A percentile compares a stretch with the other conserved stretches of the same genome.
These are phyloP conservation scores for Coniochaeta prunicola DNA, from an alignment of 2,329 filamentous ascomycete genomes.

Conservation along the genomic window DNA sequence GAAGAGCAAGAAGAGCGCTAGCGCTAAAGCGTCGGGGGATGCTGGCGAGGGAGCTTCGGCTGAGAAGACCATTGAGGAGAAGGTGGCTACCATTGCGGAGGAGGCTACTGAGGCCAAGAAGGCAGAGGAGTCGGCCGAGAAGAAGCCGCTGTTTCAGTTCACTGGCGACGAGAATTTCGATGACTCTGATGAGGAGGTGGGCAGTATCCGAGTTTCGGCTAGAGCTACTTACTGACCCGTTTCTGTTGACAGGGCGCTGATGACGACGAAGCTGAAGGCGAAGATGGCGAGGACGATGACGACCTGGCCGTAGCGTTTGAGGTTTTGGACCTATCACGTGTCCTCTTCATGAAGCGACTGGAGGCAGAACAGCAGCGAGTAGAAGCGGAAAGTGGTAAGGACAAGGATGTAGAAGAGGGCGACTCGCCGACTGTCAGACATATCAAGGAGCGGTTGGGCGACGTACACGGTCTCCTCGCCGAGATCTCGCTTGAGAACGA, in stretches of 20 bases:
- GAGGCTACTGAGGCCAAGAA: constrained; percentile 28
- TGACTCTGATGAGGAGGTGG: constrained; percentile 65
- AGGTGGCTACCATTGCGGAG: constrained; percentile 2
- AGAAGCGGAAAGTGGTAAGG: constrained; percentile 31
- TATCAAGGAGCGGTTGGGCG: constrained; percentile 79
- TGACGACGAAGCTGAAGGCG: constrained; percentile 20
- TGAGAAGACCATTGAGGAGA: constrained; percentile 26
- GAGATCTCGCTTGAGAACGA: constrained; percentile 98
- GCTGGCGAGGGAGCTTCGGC: constrained; percentile 12
- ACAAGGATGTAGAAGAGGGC: constrained; percentile 26
- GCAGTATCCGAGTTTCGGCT: not conserved
- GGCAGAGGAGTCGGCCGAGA: constrained; percentile 40
- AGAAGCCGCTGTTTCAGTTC: constrained; percentile 85
- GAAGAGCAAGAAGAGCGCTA: not conserved
- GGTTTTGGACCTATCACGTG: constrained; percentile 72
- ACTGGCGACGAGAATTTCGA: constrained; percentile 91
- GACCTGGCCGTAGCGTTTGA: constrained; percentile 76
- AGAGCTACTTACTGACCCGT: not conserved
- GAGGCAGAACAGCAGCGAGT: constrained; percentile 26
- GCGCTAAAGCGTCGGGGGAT: constrained; percentile 21
- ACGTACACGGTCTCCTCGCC: constrained; percentile 87
- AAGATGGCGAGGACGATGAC: constrained; percentile 56
- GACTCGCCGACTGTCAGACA: constrained; percentile 39
- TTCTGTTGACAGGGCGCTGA: constrained; percentile 29
- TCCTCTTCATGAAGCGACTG: constrained; percentile 53